Conservation (phyloP, 73 alveolate species). For the Paramecium sonneborni region DNA sequence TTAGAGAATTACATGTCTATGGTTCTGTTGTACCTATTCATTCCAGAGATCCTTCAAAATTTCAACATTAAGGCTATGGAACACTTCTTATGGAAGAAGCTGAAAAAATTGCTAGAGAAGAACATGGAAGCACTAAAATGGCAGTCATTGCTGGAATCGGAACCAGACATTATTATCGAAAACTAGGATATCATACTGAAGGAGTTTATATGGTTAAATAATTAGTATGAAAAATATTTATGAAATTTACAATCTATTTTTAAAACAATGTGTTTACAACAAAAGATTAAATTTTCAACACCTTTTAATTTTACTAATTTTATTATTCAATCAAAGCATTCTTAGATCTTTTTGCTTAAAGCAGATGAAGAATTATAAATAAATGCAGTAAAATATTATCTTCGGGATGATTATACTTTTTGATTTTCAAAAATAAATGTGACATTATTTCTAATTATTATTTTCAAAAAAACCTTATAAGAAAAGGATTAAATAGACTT, state of each 20-base stretch:
- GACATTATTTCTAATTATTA: too few species aligned
- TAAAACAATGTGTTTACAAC: too few species aligned
- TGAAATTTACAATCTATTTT: too few species aligned
- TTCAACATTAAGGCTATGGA: slow-evolving; percentile 98
- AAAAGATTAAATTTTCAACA: too few species aligned
- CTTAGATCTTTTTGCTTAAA: neutral
- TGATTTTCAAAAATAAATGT: too few species aligned
- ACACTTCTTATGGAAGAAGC: slow-evolving; percentile 99
- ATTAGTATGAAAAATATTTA: slow-evolving; percentile 57
- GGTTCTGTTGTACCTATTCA: slow-evolving; percentile 98
- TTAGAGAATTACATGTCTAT: slow-evolving; percentile 98
- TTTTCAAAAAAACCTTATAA: too few species aligned
- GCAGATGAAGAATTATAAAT: too few species aligned
- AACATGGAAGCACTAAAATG: slow-evolving; percentile 89
- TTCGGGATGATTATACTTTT: too few species aligned
- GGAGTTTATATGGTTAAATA: slow-evolving; percentile 96
- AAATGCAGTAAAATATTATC: too few species aligned
- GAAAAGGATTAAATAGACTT: too few species aligned
- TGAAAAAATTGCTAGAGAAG: slow-evolving; percentile 96
- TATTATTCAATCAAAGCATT: too few species aligned
- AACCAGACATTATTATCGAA: slow-evolving; percentile 93
- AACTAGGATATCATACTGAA: slow-evolving; percentile 93
- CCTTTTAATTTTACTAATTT: neutral
- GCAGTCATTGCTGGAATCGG: slow-evolving; percentile 99
- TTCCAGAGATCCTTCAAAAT: slow-evolving; percentile 96